Evolutionary conservation across 345 rosid genomes (phyloP), one percentile per base, ranked within the genome.

Genomic region (Aquilaria sinensis): DNA sequence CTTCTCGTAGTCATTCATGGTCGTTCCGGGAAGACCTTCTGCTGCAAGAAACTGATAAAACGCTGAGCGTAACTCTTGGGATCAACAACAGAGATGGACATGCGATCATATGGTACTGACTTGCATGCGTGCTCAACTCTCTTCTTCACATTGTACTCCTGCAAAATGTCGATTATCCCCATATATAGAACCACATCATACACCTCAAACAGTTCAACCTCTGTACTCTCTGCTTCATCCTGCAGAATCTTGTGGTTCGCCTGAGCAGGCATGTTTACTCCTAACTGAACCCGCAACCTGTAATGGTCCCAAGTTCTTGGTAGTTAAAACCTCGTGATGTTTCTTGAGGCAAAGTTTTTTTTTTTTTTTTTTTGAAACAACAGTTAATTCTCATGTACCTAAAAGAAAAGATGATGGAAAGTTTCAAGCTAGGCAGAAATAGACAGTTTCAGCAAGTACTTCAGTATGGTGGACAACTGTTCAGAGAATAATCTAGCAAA

Each of bases 241-340:
- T 76, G 77, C 32, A 7, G 62, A 67, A 90, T 75, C 77, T 80
- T 86, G 58, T 59, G 88, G 53, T 72, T 85, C 41, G 96, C 98
- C 71, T 88, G 90, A 6, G 98, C 94, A 1, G 97, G 98, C 98
- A 93, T 90, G 85, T 93, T 87, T 58, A 87, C 98, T 65, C 98
- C 98, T 66, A 93, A 59, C 56, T 93, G 96, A 56, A 93, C 98
- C 31, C 85, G 87, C 60, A 93, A 72, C 81, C 98, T 93, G 77
- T 51, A 16, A 10, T 47, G 8, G 43, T 37, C 5, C 43, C 43
- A 37, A 4, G 43, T 37, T 9, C 43, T 37, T 37, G 43, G 5
- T 9, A 37, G 43, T 37, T 37, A 37, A 37, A 37, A 37, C 5
- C 43, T 37, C 43, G 3, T 37, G 5, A 37, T 37, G 43, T 9